Evolutionary conservation across 1,284 basidiomycete genomes (phyloP), one percentile per base, ranked within the genome.

Genomic region (Boletus mariae): DNA sequence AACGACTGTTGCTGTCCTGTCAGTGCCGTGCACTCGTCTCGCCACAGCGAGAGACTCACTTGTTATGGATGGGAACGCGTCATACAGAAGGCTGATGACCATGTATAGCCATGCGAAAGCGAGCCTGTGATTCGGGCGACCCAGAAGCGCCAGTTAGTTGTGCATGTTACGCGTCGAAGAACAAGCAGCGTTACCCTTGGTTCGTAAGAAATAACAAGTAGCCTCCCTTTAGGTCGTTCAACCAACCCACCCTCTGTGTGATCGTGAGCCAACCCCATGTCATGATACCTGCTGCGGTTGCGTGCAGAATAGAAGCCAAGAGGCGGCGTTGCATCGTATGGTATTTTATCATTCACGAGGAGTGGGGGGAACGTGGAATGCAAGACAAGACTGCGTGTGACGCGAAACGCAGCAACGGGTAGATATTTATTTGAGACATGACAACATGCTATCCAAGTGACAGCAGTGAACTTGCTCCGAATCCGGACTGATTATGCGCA

Each of bases 191-290:
- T 45, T 75, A 86, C 88, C 86, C 87, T 70, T 88, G 82, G 55
- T 91, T 87, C 0, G 90, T 92, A 48, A 93, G 70, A 63, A 80
- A 92, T 64, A 85, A 84, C 45, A 78, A 76, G 58, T 84, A 81
- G 0, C 87, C 88, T 20, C 86, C 85, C 57, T 77, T 80, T 61
- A 81, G 80, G 2, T 58, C 57, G 4, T 59, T 52, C 32, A 85
- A 75, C 60, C 69, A 75, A 2, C 11, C 1, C 31, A 10, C 25
- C 10, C 28, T 3, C 5, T n/a, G 7, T 37, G 31, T 25, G 23
- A 65, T 7, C 11, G 40, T 29, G 38, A 55, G 26, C 61, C 73
- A 83, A 0, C 80, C 81, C 62, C 77, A 79, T 0, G 71, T 59
- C 78, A 84, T 82, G 49, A 76, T 61, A 1, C 62, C 62, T 5